phyloP scores from a whole-genome alignment of 1,284 basidiomycete species.

The Spongispora temasekensis region DNA sequence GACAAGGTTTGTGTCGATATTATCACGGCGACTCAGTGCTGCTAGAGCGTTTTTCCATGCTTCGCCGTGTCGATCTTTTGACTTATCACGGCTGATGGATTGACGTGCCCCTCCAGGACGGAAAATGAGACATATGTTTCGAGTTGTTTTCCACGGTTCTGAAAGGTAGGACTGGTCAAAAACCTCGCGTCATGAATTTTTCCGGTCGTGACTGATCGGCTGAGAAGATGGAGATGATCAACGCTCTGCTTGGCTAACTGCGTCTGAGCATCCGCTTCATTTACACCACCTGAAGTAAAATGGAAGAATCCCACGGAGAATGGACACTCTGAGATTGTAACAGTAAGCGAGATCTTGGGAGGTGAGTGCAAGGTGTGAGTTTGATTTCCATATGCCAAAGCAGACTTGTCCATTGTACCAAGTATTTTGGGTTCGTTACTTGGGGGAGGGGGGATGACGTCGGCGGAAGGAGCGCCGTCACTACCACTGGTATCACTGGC shows the following conservation, averaged over 20 bases:
- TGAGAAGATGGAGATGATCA: constrained; percentile 12
- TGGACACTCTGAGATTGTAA: constrained; percentile 21
- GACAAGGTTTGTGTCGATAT: background rate
- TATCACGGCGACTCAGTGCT: background rate
- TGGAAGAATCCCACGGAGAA: constrained; percentile 18
- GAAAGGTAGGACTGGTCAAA: constrained; percentile 9
- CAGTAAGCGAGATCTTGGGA: constrained; percentile 11
- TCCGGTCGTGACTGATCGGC: constrained; percentile 25
- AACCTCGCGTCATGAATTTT: constrained; percentile 25
- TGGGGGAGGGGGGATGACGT: background rate
- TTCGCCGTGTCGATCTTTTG: constrained; percentile 10
- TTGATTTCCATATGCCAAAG: constrained; percentile 5
- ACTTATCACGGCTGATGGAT: constrained; percentile 14
- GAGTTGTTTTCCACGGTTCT: background rate
- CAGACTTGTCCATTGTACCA: background rate
- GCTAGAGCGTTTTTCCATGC: constrained; percentile 12
- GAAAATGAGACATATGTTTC: constrained; percentile 19
- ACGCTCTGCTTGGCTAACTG: constrained; percentile 11
- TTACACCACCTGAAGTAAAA: background rate
- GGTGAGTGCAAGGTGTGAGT: background rate
- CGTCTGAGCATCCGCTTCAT: background rate
- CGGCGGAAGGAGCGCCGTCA: background rate
- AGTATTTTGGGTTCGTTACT: background rate
- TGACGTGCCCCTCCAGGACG: constrained; percentile 16
- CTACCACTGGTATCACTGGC: background rate